Evolutionary conservation across 2,329 filamentous ascomycete genomes (phyloP).

Genomic region (Aureobasidium sp.): DNA sequence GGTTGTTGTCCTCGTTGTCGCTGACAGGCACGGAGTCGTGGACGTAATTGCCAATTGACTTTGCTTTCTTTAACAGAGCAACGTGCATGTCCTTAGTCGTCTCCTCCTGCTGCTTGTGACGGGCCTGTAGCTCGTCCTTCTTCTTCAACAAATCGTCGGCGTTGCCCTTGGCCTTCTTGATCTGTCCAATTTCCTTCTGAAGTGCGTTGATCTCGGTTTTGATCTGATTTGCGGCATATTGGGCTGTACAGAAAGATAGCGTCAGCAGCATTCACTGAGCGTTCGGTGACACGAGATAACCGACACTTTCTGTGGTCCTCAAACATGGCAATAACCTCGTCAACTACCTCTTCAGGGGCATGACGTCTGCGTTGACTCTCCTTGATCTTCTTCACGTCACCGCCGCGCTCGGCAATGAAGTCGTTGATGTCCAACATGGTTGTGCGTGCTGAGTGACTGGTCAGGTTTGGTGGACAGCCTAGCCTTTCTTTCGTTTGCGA

Average conservation of each 20-base stretch:
- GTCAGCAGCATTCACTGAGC: not conserved
- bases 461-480: not conserved
- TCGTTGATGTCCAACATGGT: slow-evolving; percentile 42
- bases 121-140: slow-evolving; percentile 69
- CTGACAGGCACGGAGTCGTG: slow-evolving; percentile 79
- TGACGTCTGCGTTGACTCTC: slow-evolving; percentile 80
- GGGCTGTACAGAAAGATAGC: slow-evolving; percentile 39
- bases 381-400: slow-evolving; percentile 83
- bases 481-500: slow-evolving; percentile 1
- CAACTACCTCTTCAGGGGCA: slow-evolving; percentile 75
- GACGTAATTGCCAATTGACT: slow-evolving; percentile 83
- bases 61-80: slow-evolving; percentile 68
- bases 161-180: slow-evolving; percentile 93
- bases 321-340: slow-evolving; percentile 81
- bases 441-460: not conserved
- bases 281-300: not conserved
- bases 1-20: slow-evolving; percentile 80
- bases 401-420: slow-evolving; percentile 68
- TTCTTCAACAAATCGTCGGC: slow-evolving; percentile 70
- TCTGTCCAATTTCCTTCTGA: slow-evolving; percentile 82
- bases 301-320: slow-evolving; percentile 73
- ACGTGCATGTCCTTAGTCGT: slow-evolving; percentile 68
- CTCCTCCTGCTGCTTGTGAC: slow-evolving; percentile 74
- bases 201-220: slow-evolving; percentile 79
- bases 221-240: slow-evolving; percentile 73